Evolutionary conservation across 1,139 yeast species (phyloP), one percentile per base, ranked within the genome.

Genomic region (Debaryomyces udenii): DNA sequence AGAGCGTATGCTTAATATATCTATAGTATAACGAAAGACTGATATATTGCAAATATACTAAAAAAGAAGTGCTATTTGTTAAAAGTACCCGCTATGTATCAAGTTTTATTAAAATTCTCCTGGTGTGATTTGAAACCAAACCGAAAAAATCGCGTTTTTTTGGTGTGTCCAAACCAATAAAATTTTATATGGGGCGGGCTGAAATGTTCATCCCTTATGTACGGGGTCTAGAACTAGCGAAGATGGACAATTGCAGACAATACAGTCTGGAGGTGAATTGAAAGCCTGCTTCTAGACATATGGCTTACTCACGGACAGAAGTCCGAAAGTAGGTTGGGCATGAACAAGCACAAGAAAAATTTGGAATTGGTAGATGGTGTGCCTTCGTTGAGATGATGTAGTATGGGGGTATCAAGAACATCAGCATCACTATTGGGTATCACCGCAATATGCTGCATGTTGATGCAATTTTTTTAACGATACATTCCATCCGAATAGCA

Each of bases 91-190:
- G 31, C 30, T 27, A 34, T 34, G 37, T 34, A 34, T 26, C 37
- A 27, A 34, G 30, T 34, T 34, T 34, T 33, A 33, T 24, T 34
- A 34, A 34, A 34, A 34, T 26, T 34, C 37, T 33, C 24, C 30
- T 20, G 14, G 24, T 16, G 16, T 34, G 37, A 34, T 34, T 34
- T 26, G 37, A 34, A 34, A 34, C 37, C 22, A n/a, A 15, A 33
- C 22, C 31, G 27, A 13, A 17, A 31, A 33, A 34, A 26, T 34
- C 37, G 37, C 37, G 37, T 34, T 34, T 34, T 33, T 10, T 14
- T 14, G 9, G 24, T 22, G 37, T 34, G 37, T 11, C 11, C n/a
- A n/a, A 11, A 34, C 37, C 37, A 17, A 34, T 23, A 33, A 33
- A 33, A 24, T 26, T 33, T 26, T 27, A 14, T 3, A 29, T 26